Conservation (phyloP, 139 green algal genomes). For the Pleodorina starrii region DNA sequence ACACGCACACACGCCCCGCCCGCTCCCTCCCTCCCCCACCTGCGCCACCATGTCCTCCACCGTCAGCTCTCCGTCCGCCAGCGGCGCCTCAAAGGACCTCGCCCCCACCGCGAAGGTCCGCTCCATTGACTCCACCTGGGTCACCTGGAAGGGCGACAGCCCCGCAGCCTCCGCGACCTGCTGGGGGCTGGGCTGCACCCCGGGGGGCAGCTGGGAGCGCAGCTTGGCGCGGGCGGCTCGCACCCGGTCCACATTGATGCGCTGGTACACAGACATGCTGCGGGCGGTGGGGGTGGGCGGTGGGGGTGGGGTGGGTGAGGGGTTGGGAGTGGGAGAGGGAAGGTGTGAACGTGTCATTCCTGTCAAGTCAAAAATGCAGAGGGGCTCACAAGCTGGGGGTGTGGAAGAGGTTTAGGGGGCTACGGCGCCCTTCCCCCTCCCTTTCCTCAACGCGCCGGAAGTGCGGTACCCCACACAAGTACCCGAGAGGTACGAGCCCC, state of each 20-base stretch:
- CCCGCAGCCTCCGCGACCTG: conserved; percentile 17
- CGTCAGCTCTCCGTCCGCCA: conserved; percentile 15
- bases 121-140: not conserved
- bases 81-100: not conserved
- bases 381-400: too few relatives aligned
- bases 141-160: not conserved
- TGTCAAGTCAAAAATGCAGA: too few relatives aligned
- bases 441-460: too few relatives aligned
- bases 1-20: too few relatives aligned
- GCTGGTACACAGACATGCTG: not conserved
- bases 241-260: not conserved
- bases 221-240: not conserved
- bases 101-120: not conserved
- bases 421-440: too few relatives aligned
- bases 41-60: not conserved
- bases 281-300: too few relatives aligned
- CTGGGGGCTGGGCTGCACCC: not conserved
- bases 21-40: not conserved
- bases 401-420: too few relatives aligned
- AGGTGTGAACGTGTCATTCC: too few relatives aligned
- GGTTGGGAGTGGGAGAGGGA: too few relatives aligned
- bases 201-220: not conserved
- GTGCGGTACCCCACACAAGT: too few relatives aligned
- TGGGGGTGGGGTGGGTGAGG: too few relatives aligned
- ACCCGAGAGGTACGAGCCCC: too few relatives aligned